Base-by-base conservation (phyloP, 768 basidiomycete genomes). In the Phylloporus rhodoxanthus region DNA sequence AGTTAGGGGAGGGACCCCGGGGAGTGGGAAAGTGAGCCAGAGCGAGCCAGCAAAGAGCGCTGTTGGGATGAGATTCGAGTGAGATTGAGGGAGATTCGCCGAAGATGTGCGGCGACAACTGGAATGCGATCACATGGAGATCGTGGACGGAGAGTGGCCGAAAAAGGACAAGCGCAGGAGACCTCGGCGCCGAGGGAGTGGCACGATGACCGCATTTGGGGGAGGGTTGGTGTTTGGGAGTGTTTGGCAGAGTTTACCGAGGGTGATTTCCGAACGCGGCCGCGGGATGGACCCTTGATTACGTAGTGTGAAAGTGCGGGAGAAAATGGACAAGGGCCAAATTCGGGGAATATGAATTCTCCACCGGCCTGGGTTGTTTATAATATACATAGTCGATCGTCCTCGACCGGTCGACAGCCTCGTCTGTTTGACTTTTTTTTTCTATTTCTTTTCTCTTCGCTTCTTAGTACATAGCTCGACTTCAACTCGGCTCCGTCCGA, bases 121-220 rank as follows among this genome's bases (percentile, higher is more conserved):
- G 59, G 54, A 55, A 45, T 45, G 43, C 50, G 58, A 61, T 64
- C 62, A 66, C 64, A 66, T 68, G 67, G 60, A 57, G 57, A 57
- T 62, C 54, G 60, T 62, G 68, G 56, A 43, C 61, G 62, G 69
- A 69, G 60, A 45, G 52, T 57, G 59, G 56, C 59, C 62, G 45
- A 51, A 60, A 61, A 61, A 61, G 65, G 68, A 56, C 51, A 58
- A 33, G 54, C 33, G 40, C 49, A 61, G 47, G 56, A 52, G 39
- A 57, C 71, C 70, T 71, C 70, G 71, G 70, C 70, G 70, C 71
- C 70, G 70, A 73, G 70, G 71, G 53, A 53, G 53, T 65, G 67
- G 68, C 55, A 56, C 55, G 54, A 47, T 40, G 38, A 17, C 64
- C 56, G 45, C 17, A 54, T 62, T 50, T 60, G 55, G 62, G 17